A percentile compares a stretch with the other conserved stretches of the same genome.
Conservation (phyloP, 2,329 filamentous ascomycete genomes). For the Aspergillus quadrilineatus region DNA sequence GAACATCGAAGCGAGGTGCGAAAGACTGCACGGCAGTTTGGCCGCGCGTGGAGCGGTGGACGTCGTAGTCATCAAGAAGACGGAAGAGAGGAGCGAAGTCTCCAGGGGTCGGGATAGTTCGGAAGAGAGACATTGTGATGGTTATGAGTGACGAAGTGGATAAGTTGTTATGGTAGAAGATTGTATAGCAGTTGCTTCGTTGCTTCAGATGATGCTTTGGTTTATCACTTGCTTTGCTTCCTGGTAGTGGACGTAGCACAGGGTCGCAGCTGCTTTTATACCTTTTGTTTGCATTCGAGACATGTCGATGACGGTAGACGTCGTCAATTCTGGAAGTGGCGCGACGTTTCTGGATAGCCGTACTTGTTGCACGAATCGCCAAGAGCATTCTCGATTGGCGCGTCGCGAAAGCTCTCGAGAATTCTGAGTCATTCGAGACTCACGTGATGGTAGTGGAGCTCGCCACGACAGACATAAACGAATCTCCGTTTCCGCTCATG, state of each 20-base stretch:
- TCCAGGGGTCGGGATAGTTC: conserved; percentile 27
- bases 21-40: conserved; percentile 32
- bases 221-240: conserved; percentile 11
- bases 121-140: conserved; percentile 38
- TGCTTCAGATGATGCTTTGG: conserved; percentile 1
- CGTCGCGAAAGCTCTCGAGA: conserved; percentile 12
- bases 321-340: background rate
- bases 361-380: conserved; percentile 8
- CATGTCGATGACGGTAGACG: conserved; percentile 3
- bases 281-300: conserved; percentile 16
- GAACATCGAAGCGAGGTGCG: conserved; percentile 49
- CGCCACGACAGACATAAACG: background rate
- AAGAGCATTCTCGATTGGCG: conserved; percentile 3
- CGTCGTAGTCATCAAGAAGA: conserved; percentile 47
- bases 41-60: conserved; percentile 32
- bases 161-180: background rate
- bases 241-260: conserved; percentile 7
- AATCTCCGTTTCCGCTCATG: background rate
- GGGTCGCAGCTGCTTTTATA: conserved; percentile 23
- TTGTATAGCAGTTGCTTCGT: background rate
- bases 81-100: conserved; percentile 48
- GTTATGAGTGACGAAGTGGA: background rate
- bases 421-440: conserved; percentile 26
- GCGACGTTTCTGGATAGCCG: conserved; percentile 6
- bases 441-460: conserved; percentile 20